Evolutionary conservation across 306 rosid species (phyloP), one percentile per base, ranked within the genome.

Genomic region (Echinosophora koreensis): DNA sequence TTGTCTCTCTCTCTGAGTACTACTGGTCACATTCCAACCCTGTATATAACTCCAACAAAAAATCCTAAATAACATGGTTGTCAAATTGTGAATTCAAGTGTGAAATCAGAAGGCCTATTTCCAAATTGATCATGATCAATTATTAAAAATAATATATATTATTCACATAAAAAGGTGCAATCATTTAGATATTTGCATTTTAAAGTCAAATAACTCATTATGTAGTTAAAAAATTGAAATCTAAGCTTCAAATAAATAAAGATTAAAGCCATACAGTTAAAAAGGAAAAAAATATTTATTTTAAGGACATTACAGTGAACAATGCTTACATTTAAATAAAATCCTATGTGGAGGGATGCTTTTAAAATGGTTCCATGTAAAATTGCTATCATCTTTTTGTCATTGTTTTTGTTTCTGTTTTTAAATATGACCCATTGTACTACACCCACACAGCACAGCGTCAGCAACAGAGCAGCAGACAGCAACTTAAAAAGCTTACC

Each of bases 41-140:
- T 3, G 41, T 18, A 8, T 39, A 18, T 32, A 56, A 54, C 61
- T 38, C 8, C 4, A 52, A 52, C 4, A 27, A 46, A 51, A 55
- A 6, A 76, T 44, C 51, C 28, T 44, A 59, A 22, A 22, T 22
- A 83, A 67, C 30, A 38, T 51, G 58, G 17, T 47, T 39, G 66
- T 50, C 28, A 71, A 77, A 52, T 41, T 37, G 39, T 13, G 42
- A 52, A 32, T 37, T 69, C 42, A 55, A 69, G 22, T 35, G 22
- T 4, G 4, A 52, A 52, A 63, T 52, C 16, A 13, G n/a, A 63
- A 41, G 35, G 64, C 65, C 34, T 32, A 51, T 9, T 52, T 55
- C 7, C 13, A 17, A 69, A 73, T 37, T 12, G 59, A 35, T 37
- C 72, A 35, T 50, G 57, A 71, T 47, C 41, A 62, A 49, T 60